Conservation (phyloP, 2,329 filamentous ascomycete species). For the Phialophora macrospora region DNA sequence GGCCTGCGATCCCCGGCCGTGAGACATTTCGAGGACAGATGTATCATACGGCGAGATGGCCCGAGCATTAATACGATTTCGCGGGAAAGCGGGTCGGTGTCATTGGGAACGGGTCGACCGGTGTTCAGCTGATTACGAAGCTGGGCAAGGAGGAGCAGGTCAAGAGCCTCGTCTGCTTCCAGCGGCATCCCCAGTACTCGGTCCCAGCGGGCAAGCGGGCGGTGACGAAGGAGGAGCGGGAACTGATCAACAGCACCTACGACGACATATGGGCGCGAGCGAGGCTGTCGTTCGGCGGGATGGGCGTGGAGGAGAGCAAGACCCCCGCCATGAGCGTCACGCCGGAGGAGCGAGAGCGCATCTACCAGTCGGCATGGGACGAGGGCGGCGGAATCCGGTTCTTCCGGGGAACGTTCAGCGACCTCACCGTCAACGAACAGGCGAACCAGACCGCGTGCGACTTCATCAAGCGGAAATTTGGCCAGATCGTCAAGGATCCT, state of each 20-base stretch:
- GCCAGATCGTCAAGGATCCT: slow-evolving; percentile 57
- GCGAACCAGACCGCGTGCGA: slow-evolving; percentile 60
- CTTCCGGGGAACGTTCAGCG: slow-evolving; percentile 58
- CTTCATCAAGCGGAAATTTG: slow-evolving; percentile 61
- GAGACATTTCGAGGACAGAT: slow-evolving; percentile 63
- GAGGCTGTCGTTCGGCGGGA: slow-evolving; percentile 51
- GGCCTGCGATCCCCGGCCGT: slow-evolving; percentile 64
- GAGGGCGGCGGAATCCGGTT: slow-evolving; percentile 58
- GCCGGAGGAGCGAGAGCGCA: slow-evolving; percentile 45
- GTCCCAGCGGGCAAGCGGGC: slow-evolving; percentile 62
- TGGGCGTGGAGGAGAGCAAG: slow-evolving; percentile 57
- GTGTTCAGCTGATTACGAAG: slow-evolving; percentile 67
- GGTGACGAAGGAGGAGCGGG: slow-evolving; percentile 57
- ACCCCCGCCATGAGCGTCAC: slow-evolving; percentile 39
- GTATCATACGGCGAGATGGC: slow-evolving; percentile 66
- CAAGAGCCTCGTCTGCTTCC: slow-evolving; percentile 55
- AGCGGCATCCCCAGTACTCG: slow-evolving; percentile 68
- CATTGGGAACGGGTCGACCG: slow-evolving; percentile 64
- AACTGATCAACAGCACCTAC: slow-evolving; percentile 39
- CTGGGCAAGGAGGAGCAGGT: slow-evolving; percentile 49
- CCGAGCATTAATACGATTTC: slow-evolving; percentile 57
- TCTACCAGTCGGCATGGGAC: slow-evolving; percentile 56
- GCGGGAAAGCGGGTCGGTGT: slow-evolving; percentile 66
- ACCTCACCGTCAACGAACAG: slow-evolving; percentile 51
- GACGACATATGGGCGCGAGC: slow-evolving; percentile 40